Evolutionary conservation across 1,139 yeast species (phyloP).

Genomic region (Yamadazyma kanchanaburiensis): DNA sequence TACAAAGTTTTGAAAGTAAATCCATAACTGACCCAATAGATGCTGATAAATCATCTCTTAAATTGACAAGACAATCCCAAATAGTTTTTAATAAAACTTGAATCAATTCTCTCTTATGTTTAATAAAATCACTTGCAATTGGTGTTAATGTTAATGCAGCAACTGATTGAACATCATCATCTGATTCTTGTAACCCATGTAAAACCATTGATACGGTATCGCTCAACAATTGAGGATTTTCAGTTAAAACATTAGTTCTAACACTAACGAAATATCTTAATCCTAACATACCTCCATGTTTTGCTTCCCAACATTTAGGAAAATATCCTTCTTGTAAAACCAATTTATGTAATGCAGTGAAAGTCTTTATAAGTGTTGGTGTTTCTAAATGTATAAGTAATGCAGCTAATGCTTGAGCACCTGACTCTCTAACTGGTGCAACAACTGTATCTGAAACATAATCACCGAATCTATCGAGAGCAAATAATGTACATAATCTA

Average conservation of each 20-base stretch:
- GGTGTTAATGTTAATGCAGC: conserved; percentile 94
- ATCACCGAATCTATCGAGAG: conserved; percentile 94
- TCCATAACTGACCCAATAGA: conserved; percentile 98
- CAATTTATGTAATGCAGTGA: conserved; percentile 61
- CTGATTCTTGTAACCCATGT: conserved; percentile 78
- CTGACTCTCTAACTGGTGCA: conserved; percentile 96
- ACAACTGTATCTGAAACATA: conserved; percentile 97
- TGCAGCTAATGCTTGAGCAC: conserved; percentile 94
- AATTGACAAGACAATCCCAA: conserved; percentile 83
- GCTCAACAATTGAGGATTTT: conserved; percentile 58
- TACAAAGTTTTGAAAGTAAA: conserved; percentile 80
- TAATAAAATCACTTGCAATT: conserved; percentile 79
- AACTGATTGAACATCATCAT: conserved; percentile 96
- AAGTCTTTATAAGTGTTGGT: conserved; percentile 56
- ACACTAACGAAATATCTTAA: conserved; percentile 89
- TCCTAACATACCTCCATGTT: conserved; percentile 97
- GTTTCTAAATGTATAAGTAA: conserved; percentile 65
- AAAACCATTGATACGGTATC: conserved; percentile 81
- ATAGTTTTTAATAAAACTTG: conserved; percentile 69
- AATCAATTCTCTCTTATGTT: conserved; percentile 57
- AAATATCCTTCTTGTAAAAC: conserved; percentile 60
- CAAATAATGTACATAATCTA: conserved; percentile 79
- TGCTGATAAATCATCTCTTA: conserved; percentile 89
- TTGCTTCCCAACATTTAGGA: conserved; percentile 82
- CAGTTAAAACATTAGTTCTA: conserved; percentile 69